Base-by-base conservation (phyloP, 257 asterid species). In the Jacaranda mimosifolia region DNA sequence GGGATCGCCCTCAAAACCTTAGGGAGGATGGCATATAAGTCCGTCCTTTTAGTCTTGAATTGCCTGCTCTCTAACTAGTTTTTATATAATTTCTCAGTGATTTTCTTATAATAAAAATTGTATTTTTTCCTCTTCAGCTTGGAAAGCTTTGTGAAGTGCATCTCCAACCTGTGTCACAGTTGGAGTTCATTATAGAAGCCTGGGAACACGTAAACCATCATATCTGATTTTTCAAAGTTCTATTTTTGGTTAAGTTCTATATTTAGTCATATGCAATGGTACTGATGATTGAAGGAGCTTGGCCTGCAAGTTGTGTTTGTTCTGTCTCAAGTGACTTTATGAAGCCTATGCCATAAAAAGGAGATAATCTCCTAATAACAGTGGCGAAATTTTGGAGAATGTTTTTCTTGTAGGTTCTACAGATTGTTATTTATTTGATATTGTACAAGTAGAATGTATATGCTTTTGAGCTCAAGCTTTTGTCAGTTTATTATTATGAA, bases 131-230 rank as follows among this genome's bases (percentile, higher is more conserved):
- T 26, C 32, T 26, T 2, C 32, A 26, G n/a, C 97, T 93, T 77
- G 96, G 86, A 84, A 96, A 88, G 90, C 92, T 96, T 67, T 90
- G 98, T 73, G 96, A 93, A 85, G 85, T 76, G 53, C 99, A 93
- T 84, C 78, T 81, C 56, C 97, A 89, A 82, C 99, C 98, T 10
- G 97, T 89, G 85, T 90, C 99, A 10, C 97, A 90, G 80, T 21
- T 96, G 87, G 91, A 90, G 86, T 96, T 96, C 81, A 86, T 93
- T 70, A 71, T 87, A 45, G 99, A 96, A 79, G 97, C 98, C 38
- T 96, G 97, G 97, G 97, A 90, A 81, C 98, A 93, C 97, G 98
- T 93, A 82, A 68, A 42, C 63, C 77, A 42, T n/a, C 32, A 68
- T 26, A 26, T 26, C 46, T 43, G 17, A 62, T 46, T 63, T 46